phyloP scores from a whole-genome alignment of 176 grass and related monocot genomes.

The Aegilops bicornis region DNA sequence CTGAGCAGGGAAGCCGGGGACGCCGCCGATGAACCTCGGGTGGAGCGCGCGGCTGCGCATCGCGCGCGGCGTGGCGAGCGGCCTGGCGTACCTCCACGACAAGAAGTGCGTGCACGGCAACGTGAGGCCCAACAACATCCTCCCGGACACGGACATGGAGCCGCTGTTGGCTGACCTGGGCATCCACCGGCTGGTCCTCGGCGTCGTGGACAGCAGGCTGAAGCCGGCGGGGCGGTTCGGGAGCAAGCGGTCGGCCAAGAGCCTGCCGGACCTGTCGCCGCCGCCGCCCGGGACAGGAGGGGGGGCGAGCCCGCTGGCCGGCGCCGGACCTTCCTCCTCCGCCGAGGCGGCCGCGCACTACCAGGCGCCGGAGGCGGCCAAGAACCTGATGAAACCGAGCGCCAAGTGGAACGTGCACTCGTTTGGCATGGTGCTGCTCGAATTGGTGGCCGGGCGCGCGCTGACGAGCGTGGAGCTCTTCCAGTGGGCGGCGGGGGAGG shows the following conservation, averaged over 20 bases:
- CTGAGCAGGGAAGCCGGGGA: slow-evolving; percentile 57
- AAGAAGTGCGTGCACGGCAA: slow-evolving; percentile 82
- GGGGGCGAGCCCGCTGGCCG: slow-evolving; percentile 40
- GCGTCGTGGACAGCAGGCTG: not conserved
- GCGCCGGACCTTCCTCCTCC: not conserved
- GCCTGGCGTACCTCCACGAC: slow-evolving; percentile 77
- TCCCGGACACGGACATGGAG: slow-evolving; percentile 69
- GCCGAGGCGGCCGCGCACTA: slow-evolving; percentile 43
- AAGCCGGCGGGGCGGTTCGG: slow-evolving; percentile 41
- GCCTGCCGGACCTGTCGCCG: slow-evolving; percentile 55
- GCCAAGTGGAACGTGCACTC: slow-evolving; percentile 82
- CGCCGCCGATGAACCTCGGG: slow-evolving; percentile 53
- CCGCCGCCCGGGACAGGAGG: not conserved
- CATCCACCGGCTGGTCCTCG: slow-evolving; percentile 46
- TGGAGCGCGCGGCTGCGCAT: slow-evolving; percentile 66
- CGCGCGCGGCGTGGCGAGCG: slow-evolving; percentile 70
- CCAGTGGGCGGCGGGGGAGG: slow-evolving; percentile 43
- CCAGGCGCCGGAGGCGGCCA: slow-evolving; percentile 56
- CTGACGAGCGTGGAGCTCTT: slow-evolving; percentile 67
- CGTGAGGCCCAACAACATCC: slow-evolving; percentile 80
- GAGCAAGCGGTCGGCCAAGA: slow-evolving; percentile 61
- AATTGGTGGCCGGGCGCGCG: slow-evolving; percentile 74
- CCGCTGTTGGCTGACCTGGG: slow-evolving; percentile 78
- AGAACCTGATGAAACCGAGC: slow-evolving; percentile 49
- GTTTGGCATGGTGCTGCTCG: slow-evolving; percentile 72